Conservation (phyloP, 2,329 filamentous ascomycete genomes). For the Rasamsonia emersonii region DNA sequence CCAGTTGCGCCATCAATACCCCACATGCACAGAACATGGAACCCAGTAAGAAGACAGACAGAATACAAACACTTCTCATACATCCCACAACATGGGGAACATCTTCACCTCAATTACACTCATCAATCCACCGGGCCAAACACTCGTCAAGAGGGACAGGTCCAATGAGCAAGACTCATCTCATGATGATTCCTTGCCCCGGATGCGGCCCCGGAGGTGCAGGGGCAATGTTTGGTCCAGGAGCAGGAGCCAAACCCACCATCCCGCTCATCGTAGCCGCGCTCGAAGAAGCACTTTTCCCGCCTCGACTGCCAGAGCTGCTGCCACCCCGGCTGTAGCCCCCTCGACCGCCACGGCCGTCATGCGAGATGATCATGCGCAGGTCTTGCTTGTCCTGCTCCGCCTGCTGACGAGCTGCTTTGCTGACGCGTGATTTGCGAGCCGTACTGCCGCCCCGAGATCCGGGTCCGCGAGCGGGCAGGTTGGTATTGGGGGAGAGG, state of each 20-base stretch:
- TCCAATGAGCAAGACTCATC: neutral
- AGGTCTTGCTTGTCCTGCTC: slow-evolving; percentile 70
- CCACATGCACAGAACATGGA: too few species aligned
- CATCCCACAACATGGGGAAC: too few species aligned
- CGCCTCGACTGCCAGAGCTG: neutral
- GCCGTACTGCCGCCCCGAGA: slow-evolving; percentile 65
- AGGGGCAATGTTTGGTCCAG: slow-evolving; percentile 17
- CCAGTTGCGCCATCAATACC: too few species aligned
- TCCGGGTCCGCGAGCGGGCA: slow-evolving; percentile 60
- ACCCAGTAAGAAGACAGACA: too few species aligned
- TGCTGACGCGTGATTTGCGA: slow-evolving; percentile 77
- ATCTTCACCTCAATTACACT: too few species aligned
- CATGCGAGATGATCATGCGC: slow-evolving; percentile 15
- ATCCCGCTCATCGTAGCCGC: slow-evolving; percentile 10
- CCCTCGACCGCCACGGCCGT: slow-evolving; percentile 19
- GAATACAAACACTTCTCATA: too few species aligned
- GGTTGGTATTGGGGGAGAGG: slow-evolving; percentile 81
- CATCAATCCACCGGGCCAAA: too few species aligned
- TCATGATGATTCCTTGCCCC: neutral
- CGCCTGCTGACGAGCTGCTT: slow-evolving; percentile 71
- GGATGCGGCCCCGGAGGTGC: slow-evolving; percentile 4
- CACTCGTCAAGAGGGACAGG: too few species aligned
- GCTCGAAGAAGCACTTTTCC: neutral
- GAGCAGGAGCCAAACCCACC: slow-evolving; percentile 19
- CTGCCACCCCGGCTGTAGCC: slow-evolving; percentile 8